Base-by-base conservation (phyloP, 2,329 filamentous ascomycete species). In the Aspergillus terreus region DNA sequence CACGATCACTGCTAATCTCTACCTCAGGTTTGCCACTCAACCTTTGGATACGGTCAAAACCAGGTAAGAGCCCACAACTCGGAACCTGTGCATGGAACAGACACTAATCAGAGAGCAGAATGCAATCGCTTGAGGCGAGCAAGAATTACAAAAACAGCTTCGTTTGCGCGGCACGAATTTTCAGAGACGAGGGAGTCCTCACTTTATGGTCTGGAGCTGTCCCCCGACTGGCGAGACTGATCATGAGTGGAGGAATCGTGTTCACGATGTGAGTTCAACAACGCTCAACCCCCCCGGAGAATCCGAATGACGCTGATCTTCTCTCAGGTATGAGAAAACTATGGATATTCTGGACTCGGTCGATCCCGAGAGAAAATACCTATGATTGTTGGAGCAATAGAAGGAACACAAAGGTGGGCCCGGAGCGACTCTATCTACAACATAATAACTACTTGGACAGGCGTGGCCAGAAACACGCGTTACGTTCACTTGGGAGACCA, bases 201-300 rank as follows among this genome's bases (percentile, higher is more conserved):
- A 96, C 92, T 1, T 88, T 97, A 59, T 99, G 94, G 94, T 92
- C 89, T 60, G 94, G 94, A 23, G 92, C 94, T 19, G 67, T 97
- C 60, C 94, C 94, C 1, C 80, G 94, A 49, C 72, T 99, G 63
- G 92, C 85, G 21, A 80, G 94, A 51, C 71, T 99, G 61, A 88
- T 96, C 40, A 72, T 97, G 71, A 96, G 91, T 65, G 94, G 94
- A 50, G 94, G 94, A 15, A 96, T 99, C 65, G 94, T 99, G 38
- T 99, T 99, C 67, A 95, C 94, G 19, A 95, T 97, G 83, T 86
- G 72, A 65, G 79, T 73, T 44, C 32, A 30, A n/a, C 43, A 40
- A 36, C 12, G 12, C 12, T 2, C 12, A 2, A 38, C 35, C 14
- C 15, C 15, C 3, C 6, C n/a, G 35, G 11, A 38, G n/a, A n/a